phyloP scores from a whole-genome alignment of 2,329 filamentous ascomycete genomes.

The Diaporthe sp. region DNA sequence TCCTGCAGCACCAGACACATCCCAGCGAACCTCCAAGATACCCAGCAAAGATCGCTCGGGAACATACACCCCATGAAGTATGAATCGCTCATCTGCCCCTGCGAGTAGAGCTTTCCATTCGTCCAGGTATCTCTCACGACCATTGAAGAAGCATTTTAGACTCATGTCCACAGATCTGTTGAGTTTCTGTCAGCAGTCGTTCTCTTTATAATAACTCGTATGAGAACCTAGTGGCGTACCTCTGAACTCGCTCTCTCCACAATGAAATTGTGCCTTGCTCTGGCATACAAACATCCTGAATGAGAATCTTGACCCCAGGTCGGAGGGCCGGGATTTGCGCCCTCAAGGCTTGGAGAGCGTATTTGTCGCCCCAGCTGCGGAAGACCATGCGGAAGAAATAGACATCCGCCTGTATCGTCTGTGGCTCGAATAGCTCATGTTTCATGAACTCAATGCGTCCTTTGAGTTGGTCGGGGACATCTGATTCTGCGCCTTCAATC shows the following conservation, averaged over 20 bases:
- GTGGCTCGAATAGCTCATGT: conserved; percentile 20
- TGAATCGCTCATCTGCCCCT: not conserved
- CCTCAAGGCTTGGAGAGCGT: conserved; percentile 49
- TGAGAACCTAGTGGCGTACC: not conserved
- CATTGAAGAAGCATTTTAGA: conserved; percentile 2
- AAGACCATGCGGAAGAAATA: conserved; percentile 55
- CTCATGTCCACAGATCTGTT: conserved; percentile 5
- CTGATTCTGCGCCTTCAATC: not conserved
- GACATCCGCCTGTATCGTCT: conserved; percentile 17
- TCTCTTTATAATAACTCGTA: not conserved
- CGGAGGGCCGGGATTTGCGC: conserved; percentile 38
- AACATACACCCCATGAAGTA: not conserved
- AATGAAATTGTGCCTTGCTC: not conserved
- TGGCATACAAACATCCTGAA: not conserved
- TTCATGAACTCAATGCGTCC: conserved; percentile 19
- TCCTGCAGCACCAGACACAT: not conserved
- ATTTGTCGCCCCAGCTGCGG: conserved; percentile 60
- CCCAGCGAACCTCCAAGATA: conserved; percentile 3
- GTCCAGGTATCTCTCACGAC: conserved; percentile 1
- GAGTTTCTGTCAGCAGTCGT: not conserved
- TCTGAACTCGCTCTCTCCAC: not conserved
- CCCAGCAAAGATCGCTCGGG: not conserved
- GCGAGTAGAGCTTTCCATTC: conserved; percentile 8
- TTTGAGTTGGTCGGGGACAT: not conserved
- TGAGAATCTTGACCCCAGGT: not conserved